Evolutionary conservation across 441 rosid genomes (phyloP).

Genomic region (Flueggea neowawraea): DNA sequence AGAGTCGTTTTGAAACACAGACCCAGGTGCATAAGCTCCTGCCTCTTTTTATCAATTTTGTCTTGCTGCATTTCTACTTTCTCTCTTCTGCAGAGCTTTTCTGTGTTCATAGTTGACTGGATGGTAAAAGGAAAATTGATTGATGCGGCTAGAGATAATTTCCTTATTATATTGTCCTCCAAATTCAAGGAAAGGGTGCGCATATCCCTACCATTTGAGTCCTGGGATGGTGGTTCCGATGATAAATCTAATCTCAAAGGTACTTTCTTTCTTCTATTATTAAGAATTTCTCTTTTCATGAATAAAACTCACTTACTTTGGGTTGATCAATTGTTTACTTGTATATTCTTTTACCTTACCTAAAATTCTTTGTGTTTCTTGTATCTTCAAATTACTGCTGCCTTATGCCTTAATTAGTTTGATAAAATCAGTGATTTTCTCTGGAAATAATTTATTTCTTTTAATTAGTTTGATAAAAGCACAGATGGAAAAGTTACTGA

Average conservation of each 20-base stretch:
- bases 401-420: not conserved
- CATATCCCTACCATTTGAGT: constrained; percentile 48
- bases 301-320: not conserved
- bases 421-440: not conserved
- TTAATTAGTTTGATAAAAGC: too few relatives aligned
- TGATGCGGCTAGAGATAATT: constrained; percentile 59
- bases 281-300: constrained; percentile 3
- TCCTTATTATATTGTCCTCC: constrained; percentile 61
- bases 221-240: constrained; percentile 52
- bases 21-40: too few relatives aligned
- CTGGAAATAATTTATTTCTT: too few relatives aligned
- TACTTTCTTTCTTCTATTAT: constrained; percentile 20
- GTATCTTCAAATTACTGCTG: too few relatives aligned
- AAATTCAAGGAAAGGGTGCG: constrained; percentile 52
- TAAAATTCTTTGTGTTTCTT: too few relatives aligned
- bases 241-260: constrained; percentile 55
- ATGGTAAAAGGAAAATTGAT: constrained; percentile 64
- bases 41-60: not conserved
- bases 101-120: constrained; percentile 66
- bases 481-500: constrained; percentile 62
- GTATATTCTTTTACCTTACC: too few relatives aligned
- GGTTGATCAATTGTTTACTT: not conserved
- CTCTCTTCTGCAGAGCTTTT: not conserved
- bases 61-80: not conserved
- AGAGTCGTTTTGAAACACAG: too few relatives aligned